A percentile compares a stretch with the other conserved stretches of the same genome.
These are phyloP conservation scores for Arachnomyces sp. DNA, from an alignment of 2,329 filamentous ascomycete genomes.

Conservation along the genomic window DNA sequence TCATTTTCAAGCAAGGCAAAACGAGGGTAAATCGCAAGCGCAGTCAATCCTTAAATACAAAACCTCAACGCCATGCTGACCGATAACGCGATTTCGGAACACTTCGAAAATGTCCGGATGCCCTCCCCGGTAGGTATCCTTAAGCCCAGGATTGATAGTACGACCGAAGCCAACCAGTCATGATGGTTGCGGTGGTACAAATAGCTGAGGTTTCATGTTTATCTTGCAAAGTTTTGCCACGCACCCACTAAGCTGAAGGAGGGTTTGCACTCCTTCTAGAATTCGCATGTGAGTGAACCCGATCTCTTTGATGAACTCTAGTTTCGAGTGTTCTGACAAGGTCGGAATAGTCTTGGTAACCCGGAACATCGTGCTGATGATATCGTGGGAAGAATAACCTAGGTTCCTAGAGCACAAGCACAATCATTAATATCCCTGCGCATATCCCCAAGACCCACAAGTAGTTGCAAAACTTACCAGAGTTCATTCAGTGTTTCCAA, in stretches of 20 bases:
- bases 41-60: too few relatives aligned
- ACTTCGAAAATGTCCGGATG: too few relatives aligned
- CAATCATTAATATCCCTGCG: neutral
- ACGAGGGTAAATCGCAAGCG: too few relatives aligned
- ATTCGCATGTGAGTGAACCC: constrained; percentile 99
- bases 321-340: constrained; percentile 85
- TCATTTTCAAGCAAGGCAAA: too few relatives aligned
- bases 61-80: too few relatives aligned
- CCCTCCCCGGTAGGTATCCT: too few relatives aligned
- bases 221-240: constrained; percentile 85
- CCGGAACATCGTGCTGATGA: constrained; percentile 98
- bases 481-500: constrained; percentile 80
- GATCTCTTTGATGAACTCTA: constrained; percentile 98
- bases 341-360: constrained; percentile 94
- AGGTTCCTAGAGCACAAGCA: constrained; percentile 49
- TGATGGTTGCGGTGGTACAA: constrained; percentile 39
- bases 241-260: constrained; percentile 88
- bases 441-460: neutral
- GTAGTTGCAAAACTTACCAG: constrained; percentile 48
- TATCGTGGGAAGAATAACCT: constrained; percentile 97
- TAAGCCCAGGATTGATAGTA: too few relatives aligned
- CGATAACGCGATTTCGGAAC: too few relatives aligned
- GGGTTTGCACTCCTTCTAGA: constrained; percentile 90
- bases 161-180: too few relatives aligned
- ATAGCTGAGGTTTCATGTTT: constrained; percentile 88